Percentiles rank a stretch among this genome's conserved stretches.
Evolutionary conservation across 495 filamentous ascomycete species (phyloP).

Genomic region (Penicillium bialowiezense): DNA sequence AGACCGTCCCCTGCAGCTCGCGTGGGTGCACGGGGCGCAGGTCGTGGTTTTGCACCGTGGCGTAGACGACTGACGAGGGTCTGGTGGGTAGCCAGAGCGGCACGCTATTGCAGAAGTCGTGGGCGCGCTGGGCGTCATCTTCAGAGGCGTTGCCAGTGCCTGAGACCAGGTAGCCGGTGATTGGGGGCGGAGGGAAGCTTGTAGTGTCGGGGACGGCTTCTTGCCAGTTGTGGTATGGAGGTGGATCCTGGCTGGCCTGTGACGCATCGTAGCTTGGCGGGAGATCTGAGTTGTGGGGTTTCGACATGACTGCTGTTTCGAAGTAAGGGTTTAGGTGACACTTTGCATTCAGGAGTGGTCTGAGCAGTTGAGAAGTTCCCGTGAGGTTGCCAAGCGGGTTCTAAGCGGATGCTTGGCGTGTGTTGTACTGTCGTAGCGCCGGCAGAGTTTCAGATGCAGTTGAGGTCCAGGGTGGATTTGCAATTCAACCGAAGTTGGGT

Average conservation of each 20-base stretch:
- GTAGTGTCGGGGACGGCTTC: conserved; percentile 74
- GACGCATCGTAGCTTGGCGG: conserved; percentile 36
- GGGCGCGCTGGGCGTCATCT: conserved; percentile 67
- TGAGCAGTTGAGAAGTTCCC: too few species aligned
- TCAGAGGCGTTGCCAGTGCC: conserved; percentile 71
- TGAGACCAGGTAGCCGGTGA: conserved; percentile 62
- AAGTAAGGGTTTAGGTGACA: too few species aligned
- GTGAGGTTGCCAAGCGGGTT: too few species aligned
- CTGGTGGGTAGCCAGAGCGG: conserved; percentile 60
- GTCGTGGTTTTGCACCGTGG: conserved; percentile 38
- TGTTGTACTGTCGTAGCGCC: too few species aligned
- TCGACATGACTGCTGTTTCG: background rate
- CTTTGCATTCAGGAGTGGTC: too few species aligned
- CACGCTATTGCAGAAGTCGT: conserved; percentile 63
- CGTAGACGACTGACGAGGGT: conserved; percentile 38
- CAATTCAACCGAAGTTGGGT: too few species aligned
- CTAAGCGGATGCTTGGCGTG: too few species aligned
- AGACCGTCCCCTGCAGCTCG: conserved; percentile 47
- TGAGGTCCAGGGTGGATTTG: background rate
- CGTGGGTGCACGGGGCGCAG: conserved; percentile 43
- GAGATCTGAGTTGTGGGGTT: conserved; percentile 10
- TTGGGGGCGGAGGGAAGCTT: conserved; percentile 78
- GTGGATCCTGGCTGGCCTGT: conserved; percentile 33
- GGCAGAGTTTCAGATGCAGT: background rate
- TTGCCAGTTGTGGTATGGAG: conserved; percentile 77